phyloP scores from a whole-genome alignment of 225 moss, liverwort and hornwort species.

The Bryoerythrophyllum caledonicum region DNA sequence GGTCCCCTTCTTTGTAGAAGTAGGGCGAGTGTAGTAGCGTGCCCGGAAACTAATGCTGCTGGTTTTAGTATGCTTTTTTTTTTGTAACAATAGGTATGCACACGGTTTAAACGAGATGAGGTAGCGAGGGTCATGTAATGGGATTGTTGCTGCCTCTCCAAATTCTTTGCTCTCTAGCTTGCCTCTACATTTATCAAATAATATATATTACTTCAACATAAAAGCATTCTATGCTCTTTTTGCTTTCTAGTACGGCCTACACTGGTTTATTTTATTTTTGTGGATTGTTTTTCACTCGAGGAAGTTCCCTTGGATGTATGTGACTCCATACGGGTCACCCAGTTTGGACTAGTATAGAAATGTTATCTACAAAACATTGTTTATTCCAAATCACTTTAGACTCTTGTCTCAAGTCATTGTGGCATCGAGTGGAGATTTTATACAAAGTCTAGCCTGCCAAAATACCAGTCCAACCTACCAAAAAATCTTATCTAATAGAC shows the following conservation, averaged over 20 bases:
- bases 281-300: too few relatives aligned
- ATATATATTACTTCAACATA: background rate
- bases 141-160: slow-evolving; percentile 9
- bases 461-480: too few relatives aligned
- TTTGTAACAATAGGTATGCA: background rate
- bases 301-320: too few relatives aligned
- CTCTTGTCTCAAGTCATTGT: too few relatives aligned
- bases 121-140: background rate
- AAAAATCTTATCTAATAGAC: too few relatives aligned
- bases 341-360: background rate
- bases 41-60: too few relatives aligned
- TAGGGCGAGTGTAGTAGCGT: slow-evolving; percentile 12
- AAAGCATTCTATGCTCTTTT: background rate
- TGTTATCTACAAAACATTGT: too few relatives aligned
- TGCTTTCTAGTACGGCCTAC: background rate
- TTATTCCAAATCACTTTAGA: too few relatives aligned
- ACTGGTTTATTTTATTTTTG: background rate
- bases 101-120: slow-evolving; percentile 15
- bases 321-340: background rate
- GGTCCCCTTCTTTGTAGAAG: slow-evolving; percentile 18
- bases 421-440: too few relatives aligned
- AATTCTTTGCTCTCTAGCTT: slow-evolving; percentile 22
- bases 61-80: slow-evolving; percentile 22
- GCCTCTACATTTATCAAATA: background rate
- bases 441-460: too few relatives aligned